phyloP scores from a whole-genome alignment of 352 stramenopile species.

The Phytophthora idaei region DNA sequence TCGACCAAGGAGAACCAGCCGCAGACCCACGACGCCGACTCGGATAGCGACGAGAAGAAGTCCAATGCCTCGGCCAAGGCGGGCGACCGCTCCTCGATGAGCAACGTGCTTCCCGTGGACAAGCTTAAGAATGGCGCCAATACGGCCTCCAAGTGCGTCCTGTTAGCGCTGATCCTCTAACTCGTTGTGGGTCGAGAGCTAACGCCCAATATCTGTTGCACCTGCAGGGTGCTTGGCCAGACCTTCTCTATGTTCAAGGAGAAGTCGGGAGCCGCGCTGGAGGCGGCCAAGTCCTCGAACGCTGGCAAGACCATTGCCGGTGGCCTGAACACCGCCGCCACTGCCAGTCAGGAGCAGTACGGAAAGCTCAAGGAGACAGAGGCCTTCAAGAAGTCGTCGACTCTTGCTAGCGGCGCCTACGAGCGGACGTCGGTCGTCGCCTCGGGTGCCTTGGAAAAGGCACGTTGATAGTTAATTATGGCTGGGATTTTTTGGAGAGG shows the following conservation, averaged over 20 bases:
- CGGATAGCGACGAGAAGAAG: constrained; percentile 46
- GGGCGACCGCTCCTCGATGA: constrained; percentile 62
- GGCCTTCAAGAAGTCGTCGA: constrained; percentile 85
- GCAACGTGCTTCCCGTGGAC: constrained; percentile 84
- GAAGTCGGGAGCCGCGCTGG: constrained; percentile 72
- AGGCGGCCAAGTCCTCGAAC: constrained; percentile 82
- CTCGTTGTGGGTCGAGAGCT: neutral
- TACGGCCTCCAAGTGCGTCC: constrained; percentile 72
- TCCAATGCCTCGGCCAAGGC: constrained; percentile 53
- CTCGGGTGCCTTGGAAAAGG: constrained; percentile 74
- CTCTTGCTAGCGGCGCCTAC: constrained; percentile 57
- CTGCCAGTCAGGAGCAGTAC: constrained; percentile 73
- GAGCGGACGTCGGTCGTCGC: constrained; percentile 72
- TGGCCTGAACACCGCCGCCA: constrained; percentile 65
- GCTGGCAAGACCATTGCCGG: constrained; percentile 70
- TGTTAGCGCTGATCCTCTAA: neutral
- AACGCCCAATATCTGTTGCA: neutral
- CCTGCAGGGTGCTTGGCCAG: constrained; percentile 64
- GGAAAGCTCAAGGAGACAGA: constrained; percentile 85
- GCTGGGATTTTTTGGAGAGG: neutral
- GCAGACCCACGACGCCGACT: constrained; percentile 41
- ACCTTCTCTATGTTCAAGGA: constrained; percentile 73
- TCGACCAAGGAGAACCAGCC: constrained; percentile 36
- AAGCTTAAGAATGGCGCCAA: constrained; percentile 90
- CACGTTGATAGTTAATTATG: constrained; percentile 14